These are phyloP conservation scores for Oryza officinalis DNA, from an alignment of 176 grass and related monocot species.

Conservation along the genomic window DNA sequence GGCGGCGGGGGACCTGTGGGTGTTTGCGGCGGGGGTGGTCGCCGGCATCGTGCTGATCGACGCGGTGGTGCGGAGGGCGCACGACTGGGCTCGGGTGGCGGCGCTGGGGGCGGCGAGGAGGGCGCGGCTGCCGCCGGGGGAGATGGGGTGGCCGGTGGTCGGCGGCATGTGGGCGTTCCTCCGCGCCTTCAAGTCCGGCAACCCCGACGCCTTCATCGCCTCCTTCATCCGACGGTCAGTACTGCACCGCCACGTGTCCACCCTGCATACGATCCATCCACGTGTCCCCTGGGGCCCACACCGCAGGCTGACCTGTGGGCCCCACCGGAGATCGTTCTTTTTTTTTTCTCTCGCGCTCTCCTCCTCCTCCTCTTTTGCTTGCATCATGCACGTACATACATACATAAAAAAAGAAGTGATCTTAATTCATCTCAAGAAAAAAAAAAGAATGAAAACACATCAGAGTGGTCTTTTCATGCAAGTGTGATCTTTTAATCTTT, in stretches of 20 bases:
- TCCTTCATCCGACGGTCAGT: constrained; percentile 64
- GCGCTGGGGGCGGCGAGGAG: constrained; percentile 36
- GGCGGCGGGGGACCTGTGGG: background rate
- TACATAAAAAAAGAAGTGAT: no score
- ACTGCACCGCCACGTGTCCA: no score
- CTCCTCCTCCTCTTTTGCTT: no score
- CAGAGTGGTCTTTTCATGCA: no score
- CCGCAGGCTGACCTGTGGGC: background rate
- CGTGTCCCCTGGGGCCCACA: no score
- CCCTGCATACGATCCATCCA: no score
- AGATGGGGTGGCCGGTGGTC: constrained; percentile 87
- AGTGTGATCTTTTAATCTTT: background rate
- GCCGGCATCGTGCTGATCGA: background rate
- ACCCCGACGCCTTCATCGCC: constrained; percentile 79
- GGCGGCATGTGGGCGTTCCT: constrained; percentile 90
- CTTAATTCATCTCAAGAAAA: no score
- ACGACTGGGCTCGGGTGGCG: constrained; percentile 52
- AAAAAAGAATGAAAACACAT: no score
- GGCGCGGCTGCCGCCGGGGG: constrained; percentile 67
- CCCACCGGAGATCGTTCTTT: background rate
- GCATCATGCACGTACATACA: no score
- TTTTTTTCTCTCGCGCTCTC: no score
- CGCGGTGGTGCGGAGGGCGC: constrained; percentile 26
- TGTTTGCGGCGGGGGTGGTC: background rate
- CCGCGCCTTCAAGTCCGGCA: constrained; percentile 72